Base-by-base conservation (phyloP, 192 early-diverging fungal species). In the Rhizoclosmatium globosum region DNA sequence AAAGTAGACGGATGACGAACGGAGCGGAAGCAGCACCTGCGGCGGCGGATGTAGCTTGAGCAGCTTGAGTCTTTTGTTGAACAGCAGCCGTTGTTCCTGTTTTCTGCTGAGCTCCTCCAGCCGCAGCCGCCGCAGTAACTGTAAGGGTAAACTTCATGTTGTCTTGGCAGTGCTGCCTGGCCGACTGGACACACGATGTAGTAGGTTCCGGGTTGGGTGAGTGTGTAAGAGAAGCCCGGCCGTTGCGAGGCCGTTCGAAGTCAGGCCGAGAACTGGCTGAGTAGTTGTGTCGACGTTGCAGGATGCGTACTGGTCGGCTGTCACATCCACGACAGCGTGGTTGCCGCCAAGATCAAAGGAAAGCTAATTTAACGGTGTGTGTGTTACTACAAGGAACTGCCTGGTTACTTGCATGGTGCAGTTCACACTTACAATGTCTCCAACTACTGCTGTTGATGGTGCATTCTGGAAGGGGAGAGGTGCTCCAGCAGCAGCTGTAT, bases 161-260 rank as follows among this genome's bases (percentile, higher is more conserved):
- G 11, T 13, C 53, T 7, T 57, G 70, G 53, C 70, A 72, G 41
- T 72, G 48, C 3, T 38, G 42, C 3, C 50, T 72, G 19, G 15
- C 48, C 53, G 9, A 57, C 3, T 4, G 67, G 67, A 68, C 67
- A 68, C 17, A 72, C 43, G 57, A 72, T 59, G 70, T 57, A 59
- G 6, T 57, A 72, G 0, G 70, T 72, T 1, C 70, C 70, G 0
- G 50, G n/a, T 31, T 53, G 11, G 2, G 70, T 31, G 53, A 72
- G 41, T 2, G 53, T 72, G 70, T 23, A 72, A 11, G 7, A 19
- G 53, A 56, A 56, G n/a, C n/a, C n/a, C n/a, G 53, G 53, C 7
- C n/a, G 70, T n/a, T 43, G 47, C 15, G 1, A 17, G 67, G 67
- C 70, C 70, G 70, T 57, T 57, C 6, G 70, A 72, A 11, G 70